Evolutionary conservation across 2,329 filamentous ascomycete genomes (phyloP).

Genomic region (Xylariaceae sp.): DNA sequence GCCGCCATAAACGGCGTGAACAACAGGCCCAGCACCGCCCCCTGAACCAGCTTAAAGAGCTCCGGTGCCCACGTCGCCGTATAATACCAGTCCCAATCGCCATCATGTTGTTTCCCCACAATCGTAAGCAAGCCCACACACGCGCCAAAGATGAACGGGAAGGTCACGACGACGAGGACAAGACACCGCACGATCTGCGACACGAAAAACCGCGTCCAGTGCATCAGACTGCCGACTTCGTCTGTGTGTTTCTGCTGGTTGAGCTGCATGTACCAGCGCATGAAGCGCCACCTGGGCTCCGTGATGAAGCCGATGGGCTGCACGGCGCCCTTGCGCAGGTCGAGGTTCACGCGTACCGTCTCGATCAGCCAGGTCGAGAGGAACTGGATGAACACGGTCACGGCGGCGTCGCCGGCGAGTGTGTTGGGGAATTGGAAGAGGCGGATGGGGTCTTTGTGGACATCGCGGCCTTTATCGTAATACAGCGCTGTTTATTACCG

Average conservation of each 20-base stretch:
- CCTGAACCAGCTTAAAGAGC: slow-evolving; percentile 46
- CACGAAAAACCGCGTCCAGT: slow-evolving; percentile 33
- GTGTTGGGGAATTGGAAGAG: slow-evolving; percentile 47
- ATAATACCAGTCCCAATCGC: slow-evolving; percentile 42
- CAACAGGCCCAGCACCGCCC: slow-evolving; percentile 41
- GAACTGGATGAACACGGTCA: slow-evolving; percentile 48
- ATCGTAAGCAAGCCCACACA: slow-evolving; percentile 40
- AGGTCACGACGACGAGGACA: slow-evolving; percentile 35
- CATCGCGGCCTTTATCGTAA: slow-evolving; percentile 32
- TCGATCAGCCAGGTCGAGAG: slow-evolving; percentile 49
- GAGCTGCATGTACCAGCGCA: slow-evolving; percentile 43
- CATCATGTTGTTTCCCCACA: slow-evolving; percentile 33
- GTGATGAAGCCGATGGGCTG: slow-evolving; percentile 43
- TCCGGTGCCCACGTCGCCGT: slow-evolving; percentile 41
- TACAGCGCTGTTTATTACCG: slow-evolving; percentile 41
- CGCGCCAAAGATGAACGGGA: slow-evolving; percentile 41
- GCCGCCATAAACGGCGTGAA: slow-evolving; percentile 44
- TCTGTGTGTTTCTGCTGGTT: slow-evolving; percentile 30
- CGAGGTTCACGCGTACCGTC: slow-evolving; percentile 42
- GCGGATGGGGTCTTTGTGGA: slow-evolving; percentile 36
- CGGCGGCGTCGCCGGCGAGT: slow-evolving; percentile 44
- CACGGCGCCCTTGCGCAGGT: slow-evolving; percentile 41
- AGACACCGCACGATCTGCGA: slow-evolving; percentile 36
- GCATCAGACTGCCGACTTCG: slow-evolving; percentile 25
- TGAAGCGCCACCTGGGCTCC: slow-evolving; percentile 31